Conservation (phyloP, 2,329 filamentous ascomycete genomes). For the Penicillium sp. region DNA sequence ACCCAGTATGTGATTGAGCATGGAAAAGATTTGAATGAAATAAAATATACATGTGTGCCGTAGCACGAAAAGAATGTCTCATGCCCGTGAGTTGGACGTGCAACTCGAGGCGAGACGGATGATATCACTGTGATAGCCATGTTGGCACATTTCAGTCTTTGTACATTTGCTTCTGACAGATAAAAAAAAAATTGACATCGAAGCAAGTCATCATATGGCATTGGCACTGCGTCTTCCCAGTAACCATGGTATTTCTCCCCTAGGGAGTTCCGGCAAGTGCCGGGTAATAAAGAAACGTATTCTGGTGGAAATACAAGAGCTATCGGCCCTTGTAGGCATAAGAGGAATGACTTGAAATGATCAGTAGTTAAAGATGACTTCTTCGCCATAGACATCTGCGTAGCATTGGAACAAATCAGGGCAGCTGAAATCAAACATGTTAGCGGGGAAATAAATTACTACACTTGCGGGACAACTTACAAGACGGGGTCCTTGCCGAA, state of each 20-base stretch:
- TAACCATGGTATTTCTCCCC: slow-evolving; percentile 3
- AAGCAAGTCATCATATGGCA: slow-evolving; percentile 26
- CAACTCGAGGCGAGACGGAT: background rate
- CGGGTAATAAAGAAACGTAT: background rate
- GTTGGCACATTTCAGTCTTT: background rate
- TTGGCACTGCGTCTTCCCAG: slow-evolving; percentile 12
- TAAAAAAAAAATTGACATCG: slow-evolving; percentile 17
- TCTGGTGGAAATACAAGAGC: background rate
- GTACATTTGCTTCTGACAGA: slow-evolving; percentile 17
- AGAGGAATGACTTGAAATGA: background rate
- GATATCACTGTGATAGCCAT: background rate
- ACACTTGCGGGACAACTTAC: slow-evolving; percentile 23
- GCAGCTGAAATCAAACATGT: slow-evolving; percentile 16
- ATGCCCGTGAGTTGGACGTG: background rate
- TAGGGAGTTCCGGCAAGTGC: slow-evolving; percentile 2
- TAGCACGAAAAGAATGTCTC: slow-evolving; percentile 1
- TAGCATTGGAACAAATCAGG: slow-evolving; percentile 27
- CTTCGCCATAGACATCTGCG: slow-evolving; percentile 26
- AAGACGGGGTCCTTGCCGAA: slow-evolving; percentile 40
- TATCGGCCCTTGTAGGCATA: background rate
- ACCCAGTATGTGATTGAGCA: background rate
- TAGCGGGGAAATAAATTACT: background rate
- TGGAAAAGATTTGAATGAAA: background rate
- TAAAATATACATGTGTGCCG: slow-evolving; percentile 10
- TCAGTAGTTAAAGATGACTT: slow-evolving; percentile 15